phyloP scores from a whole-genome alignment of 441 rosid genomes.

The Biscutella auriculata region DNA sequence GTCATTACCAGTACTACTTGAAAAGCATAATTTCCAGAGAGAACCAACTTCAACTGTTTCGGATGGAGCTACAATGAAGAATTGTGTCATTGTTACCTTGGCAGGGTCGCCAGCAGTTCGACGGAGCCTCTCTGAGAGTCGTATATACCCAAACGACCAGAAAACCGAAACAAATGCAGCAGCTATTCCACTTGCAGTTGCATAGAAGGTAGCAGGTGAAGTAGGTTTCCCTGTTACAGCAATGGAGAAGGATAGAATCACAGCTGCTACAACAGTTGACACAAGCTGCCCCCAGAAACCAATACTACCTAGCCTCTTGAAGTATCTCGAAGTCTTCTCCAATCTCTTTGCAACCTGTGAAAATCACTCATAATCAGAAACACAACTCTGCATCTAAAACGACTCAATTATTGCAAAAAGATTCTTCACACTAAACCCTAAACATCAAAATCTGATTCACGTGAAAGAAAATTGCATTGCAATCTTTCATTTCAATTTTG shows the following conservation, averaged over 20 bases:
- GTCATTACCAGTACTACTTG: neutral
- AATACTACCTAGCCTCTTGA: slow-evolving; percentile 74
- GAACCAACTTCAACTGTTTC: neutral
- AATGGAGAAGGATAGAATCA: slow-evolving; percentile 71
- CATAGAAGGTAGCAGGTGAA: slow-evolving; percentile 75
- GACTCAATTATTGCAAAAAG: neutral
- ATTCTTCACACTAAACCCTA: neutral
- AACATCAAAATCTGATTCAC: neutral
- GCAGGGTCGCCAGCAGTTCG: slow-evolving; percentile 72
- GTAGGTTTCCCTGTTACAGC: slow-evolving; percentile 65
- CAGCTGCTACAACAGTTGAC: slow-evolving; percentile 75
- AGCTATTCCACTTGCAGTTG: slow-evolving; percentile 78
- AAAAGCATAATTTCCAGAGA: neutral
- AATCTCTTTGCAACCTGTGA: slow-evolving; percentile 81
- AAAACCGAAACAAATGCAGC: slow-evolving; percentile 82
- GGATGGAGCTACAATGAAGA: neutral
- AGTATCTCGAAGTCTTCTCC: slow-evolving; percentile 75
- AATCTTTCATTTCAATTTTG: neutral
- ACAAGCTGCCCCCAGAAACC: slow-evolving; percentile 97
- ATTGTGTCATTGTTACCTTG: slow-evolving; percentile 39
- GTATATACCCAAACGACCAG: slow-evolving; percentile 90
- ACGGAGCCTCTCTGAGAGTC: slow-evolving; percentile 73
- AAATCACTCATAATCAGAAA: slow-evolving; percentile 3
- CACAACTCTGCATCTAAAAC: neutral
- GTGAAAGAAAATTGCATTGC: neutral